phyloP scores from a whole-genome alignment of 179 eudicot species.

The Patellifolia procumbens region DNA sequence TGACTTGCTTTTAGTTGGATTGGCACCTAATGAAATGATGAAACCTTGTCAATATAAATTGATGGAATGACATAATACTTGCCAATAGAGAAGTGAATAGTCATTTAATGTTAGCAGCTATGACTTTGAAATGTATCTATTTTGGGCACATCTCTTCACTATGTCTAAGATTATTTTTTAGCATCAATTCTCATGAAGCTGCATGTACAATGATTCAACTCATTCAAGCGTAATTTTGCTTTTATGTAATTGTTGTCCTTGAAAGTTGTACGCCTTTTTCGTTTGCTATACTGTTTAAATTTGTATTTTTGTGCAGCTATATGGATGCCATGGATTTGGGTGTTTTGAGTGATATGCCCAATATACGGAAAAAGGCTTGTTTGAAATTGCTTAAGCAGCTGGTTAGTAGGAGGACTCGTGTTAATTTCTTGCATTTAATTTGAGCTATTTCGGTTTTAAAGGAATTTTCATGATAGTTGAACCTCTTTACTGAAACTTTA shows the following conservation, averaged over 20 bases:
- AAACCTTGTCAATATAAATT: not conserved
- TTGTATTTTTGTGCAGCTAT: slow-evolving; percentile 46
- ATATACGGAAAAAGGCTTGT: slow-evolving; percentile 64
- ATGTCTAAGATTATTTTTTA: not conserved
- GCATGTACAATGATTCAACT: too few species aligned
- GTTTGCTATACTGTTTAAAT: not conserved
- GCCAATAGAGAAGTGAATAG: not conserved
- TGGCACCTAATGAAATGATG: not conserved
- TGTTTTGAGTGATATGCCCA: slow-evolving; percentile 73
- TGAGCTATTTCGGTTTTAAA: not conserved
- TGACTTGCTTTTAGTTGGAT: not conserved
- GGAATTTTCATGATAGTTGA: not conserved
- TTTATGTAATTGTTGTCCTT: not conserved
- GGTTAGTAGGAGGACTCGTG: slow-evolving; percentile 31
- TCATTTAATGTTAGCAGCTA: not conserved
- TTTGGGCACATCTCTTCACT: not conserved
- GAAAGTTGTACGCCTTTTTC: not conserved
- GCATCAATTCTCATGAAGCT: too few species aligned
- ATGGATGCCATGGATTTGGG: slow-evolving; percentile 83
- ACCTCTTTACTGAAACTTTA: not conserved
- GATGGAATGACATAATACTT: not conserved
- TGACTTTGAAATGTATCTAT: not conserved
- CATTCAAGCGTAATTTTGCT: too few species aligned
- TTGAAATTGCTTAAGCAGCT: slow-evolving; percentile 69
- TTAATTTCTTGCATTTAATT: not conserved